Conservation (phyloP, 2,329 filamentous ascomycete species). For the Neofusicoccum sp. region DNA sequence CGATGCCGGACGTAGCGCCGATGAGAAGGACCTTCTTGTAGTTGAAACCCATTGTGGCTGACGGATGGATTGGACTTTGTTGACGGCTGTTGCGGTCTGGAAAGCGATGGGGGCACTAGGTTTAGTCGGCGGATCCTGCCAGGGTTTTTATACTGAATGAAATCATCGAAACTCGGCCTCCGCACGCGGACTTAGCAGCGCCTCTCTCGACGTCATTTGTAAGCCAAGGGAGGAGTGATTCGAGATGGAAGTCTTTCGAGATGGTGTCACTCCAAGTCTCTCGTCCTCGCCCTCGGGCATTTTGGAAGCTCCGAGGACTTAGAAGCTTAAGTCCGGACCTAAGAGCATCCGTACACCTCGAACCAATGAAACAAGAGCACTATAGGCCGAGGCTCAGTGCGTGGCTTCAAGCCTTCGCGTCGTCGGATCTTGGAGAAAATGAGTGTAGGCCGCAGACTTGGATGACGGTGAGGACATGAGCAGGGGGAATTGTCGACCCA, state of each 20-base stretch:
- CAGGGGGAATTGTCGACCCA: no score
- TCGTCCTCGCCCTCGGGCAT: neutral
- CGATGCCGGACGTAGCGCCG: conserved; percentile 54
- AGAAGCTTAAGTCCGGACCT: no score
- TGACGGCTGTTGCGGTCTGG: neutral
- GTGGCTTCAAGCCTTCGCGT: no score
- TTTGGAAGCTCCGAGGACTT: neutral
- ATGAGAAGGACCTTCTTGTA: conserved; percentile 56
- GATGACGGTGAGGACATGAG: no score
- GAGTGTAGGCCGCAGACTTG: no score
- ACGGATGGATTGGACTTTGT: neutral
- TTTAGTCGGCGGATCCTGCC: neutral
- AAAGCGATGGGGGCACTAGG: neutral
- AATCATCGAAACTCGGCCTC: conserved; percentile 1
- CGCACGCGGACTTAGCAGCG: neutral
- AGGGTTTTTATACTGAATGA: neutral
- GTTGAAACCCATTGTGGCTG: conserved; percentile 41
- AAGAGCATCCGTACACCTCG: neutral
- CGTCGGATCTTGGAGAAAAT: no score
- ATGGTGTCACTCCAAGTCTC: neutral
- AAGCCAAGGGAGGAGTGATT: neutral
- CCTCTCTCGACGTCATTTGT: neutral
- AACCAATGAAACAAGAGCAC: no score
- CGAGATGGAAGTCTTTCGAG: neutral
- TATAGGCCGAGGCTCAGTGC: no score